Conservation (phyloP, 1,284 basidiomycete genomes). For the Puccinia polysora region DNA sequence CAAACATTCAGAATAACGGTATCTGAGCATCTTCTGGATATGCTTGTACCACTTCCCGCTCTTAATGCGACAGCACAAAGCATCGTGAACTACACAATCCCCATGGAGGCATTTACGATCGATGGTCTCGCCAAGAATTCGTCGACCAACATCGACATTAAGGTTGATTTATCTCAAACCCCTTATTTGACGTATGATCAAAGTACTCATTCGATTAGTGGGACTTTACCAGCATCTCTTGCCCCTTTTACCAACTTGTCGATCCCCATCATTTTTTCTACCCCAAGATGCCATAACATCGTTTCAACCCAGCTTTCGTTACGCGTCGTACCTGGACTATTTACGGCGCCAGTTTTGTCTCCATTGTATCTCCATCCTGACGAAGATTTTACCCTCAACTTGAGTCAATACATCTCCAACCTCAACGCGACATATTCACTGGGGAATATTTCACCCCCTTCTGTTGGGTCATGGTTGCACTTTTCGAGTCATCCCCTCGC, state of each 20-base stretch:
- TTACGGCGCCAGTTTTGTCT: constrained; percentile 37
- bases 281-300: constrained; percentile 31
- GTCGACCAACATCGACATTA: background rate
- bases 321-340: constrained; percentile 29
- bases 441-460: constrained; percentile 16
- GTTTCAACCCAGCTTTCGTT: constrained; percentile 20
- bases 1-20: constrained; percentile 38
- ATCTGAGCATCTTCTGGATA: constrained; percentile 29
- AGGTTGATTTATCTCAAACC: constrained; percentile 25
- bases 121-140: constrained; percentile 23
- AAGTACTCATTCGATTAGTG: constrained; percentile 18
- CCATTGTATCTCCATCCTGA: constrained; percentile 14
- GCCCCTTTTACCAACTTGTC: constrained; percentile 19
- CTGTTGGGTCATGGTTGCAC: constrained; percentile 23
- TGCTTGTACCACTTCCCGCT: constrained; percentile 25
- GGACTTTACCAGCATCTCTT: constrained; percentile 19
- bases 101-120: constrained; percentile 20
- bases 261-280: constrained; percentile 27
- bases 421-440: constrained; percentile 39
- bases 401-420: constrained; percentile 35
- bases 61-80: constrained; percentile 38
- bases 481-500: constrained; percentile 14
- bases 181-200: constrained; percentile 32
- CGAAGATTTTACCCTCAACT: constrained; percentile 32
- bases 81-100: constrained; percentile 40